Conservation (phyloP, 768 basidiomycete species). For the Suillus weaverae region DNA sequence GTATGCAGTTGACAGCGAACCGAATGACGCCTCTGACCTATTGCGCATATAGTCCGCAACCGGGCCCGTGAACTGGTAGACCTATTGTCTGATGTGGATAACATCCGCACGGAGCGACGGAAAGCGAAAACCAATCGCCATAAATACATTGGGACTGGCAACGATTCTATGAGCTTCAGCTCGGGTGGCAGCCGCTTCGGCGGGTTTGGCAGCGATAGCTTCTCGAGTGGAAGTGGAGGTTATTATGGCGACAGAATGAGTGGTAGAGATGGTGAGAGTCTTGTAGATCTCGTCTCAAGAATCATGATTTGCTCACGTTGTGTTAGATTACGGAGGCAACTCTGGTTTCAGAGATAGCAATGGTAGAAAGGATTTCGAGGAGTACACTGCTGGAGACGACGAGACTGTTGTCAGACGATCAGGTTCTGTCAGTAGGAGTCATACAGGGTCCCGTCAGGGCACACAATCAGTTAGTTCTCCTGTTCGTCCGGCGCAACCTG, state of each 20-base stretch:
- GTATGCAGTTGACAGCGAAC: constrained; percentile 39
- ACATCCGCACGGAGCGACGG: constrained; percentile 82
- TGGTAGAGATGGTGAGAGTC: constrained; percentile 39
- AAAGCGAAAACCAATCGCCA: constrained; percentile 89
- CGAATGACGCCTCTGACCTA: not conserved
- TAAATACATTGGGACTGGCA: constrained; percentile 89
- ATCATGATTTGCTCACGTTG: constrained; percentile 18
- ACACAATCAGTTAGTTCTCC: constrained; percentile 19
- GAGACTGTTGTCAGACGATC: constrained; percentile 50
- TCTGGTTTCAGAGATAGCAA: constrained; percentile 62
- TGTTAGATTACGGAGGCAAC: constrained; percentile 39
- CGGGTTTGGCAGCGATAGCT: constrained; percentile 65
- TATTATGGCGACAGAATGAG: constrained; percentile 47
- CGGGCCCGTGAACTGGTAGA: constrained; percentile 92
- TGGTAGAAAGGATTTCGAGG: constrained; percentile 71
- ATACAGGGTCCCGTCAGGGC: constrained; percentile 42
- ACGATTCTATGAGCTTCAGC: constrained; percentile 70
- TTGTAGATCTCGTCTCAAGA: constrained; percentile 9
- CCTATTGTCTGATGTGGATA: constrained; percentile 86
- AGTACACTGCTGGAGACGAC: constrained; percentile 96
- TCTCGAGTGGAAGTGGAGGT: constrained; percentile 32
- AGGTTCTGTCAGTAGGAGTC: constrained; percentile 38
- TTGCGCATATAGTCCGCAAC: constrained; percentile 73
- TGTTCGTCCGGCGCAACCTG: constrained; percentile 22
- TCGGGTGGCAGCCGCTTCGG: constrained; percentile 62